phyloP scores from a whole-genome alignment of 2,329 filamentous ascomycete genomes.

The Magnaporthiopsis rhizophila region DNA sequence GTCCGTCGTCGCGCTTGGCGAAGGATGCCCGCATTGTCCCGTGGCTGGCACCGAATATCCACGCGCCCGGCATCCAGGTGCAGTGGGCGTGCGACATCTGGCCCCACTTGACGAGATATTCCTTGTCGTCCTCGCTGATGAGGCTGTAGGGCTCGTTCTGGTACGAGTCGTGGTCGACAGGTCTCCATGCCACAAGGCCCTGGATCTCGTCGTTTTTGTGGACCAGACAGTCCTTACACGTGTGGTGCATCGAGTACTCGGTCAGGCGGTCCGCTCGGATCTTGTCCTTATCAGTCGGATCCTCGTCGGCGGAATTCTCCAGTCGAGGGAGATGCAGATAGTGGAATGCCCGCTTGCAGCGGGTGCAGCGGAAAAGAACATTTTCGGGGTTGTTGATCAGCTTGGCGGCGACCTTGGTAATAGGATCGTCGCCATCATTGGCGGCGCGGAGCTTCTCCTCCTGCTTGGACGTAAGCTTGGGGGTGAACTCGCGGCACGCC shows the following conservation, averaged over 20 bases:
- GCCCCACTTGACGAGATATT: slow-evolving; percentile 90
- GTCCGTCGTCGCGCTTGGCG: slow-evolving; percentile 56
- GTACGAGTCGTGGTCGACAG: slow-evolving; percentile 50
- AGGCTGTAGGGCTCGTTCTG: slow-evolving; percentile 43
- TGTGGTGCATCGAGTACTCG: slow-evolving; percentile 69
- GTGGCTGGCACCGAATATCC: slow-evolving; percentile 69
- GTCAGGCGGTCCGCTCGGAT: slow-evolving; percentile 55
- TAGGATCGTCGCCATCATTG: slow-evolving; percentile 71
- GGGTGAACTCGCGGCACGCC: slow-evolving; percentile 68
- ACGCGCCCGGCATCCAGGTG: slow-evolving; percentile 80
- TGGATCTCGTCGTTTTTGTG: slow-evolving; percentile 56
- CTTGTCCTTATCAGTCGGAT: slow-evolving; percentile 28
- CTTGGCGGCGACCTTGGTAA: slow-evolving; percentile 51
- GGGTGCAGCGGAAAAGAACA: slow-evolving; percentile 74
- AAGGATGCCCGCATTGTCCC: slow-evolving; percentile 65
- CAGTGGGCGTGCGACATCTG: slow-evolving; percentile 72
- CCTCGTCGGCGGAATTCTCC: slow-evolving; percentile 24
- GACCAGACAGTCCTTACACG: slow-evolving; percentile 68
- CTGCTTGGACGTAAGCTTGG: slow-evolving; percentile 63
- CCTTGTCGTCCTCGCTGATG: slow-evolving; percentile 69
- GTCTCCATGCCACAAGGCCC: slow-evolving; percentile 82
- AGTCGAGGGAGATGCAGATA: slow-evolving; percentile 64
- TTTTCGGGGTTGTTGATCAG: slow-evolving; percentile 69
- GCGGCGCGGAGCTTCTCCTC: slow-evolving; percentile 77
- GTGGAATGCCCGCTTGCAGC: slow-evolving; percentile 75